Evolutionary conservation across 805 yeast genomes (phyloP).

Genomic region (Saccharomycopsis olivae): DNA sequence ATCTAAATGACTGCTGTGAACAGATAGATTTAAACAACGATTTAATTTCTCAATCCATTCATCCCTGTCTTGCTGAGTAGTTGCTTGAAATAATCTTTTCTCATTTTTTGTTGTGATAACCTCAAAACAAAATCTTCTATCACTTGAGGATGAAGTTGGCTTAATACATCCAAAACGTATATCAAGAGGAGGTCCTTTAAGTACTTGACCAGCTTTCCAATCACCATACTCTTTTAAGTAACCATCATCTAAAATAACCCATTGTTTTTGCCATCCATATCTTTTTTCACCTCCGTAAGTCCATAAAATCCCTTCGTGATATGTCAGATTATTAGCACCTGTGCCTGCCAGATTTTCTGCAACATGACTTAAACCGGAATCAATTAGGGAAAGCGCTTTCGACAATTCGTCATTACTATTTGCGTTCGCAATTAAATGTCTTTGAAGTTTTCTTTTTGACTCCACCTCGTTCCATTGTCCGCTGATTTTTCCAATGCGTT

Average conservation of each 20-base stretch:
- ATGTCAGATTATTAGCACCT: background rate
- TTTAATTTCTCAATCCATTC: constrained; percentile 59
- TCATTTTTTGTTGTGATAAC: constrained; percentile 57
- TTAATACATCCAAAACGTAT: constrained; percentile 52
- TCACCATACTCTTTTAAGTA: constrained; percentile 61
- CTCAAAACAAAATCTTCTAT: constrained; percentile 55
- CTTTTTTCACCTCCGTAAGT: constrained; percentile 50
- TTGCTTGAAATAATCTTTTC: constrained; percentile 67
- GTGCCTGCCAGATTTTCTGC: background rate
- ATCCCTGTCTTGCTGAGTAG: constrained; percentile 53
- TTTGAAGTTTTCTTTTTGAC: background rate
- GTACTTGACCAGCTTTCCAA: constrained; percentile 61
- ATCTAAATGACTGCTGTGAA: constrained; percentile 1
- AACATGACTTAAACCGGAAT: too few species aligned
- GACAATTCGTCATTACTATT: background rate
- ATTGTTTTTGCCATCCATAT: constrained; percentile 79
- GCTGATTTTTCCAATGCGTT: background rate
- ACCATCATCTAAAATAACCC: constrained; percentile 71
- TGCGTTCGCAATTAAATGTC: constrained; percentile 1
- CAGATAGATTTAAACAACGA: constrained; percentile 3
- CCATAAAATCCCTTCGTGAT: constrained; percentile 39
- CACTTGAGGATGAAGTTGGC: constrained; percentile 22
- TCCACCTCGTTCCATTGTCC: background rate
- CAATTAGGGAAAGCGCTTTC: background rate
- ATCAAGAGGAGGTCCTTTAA: constrained; percentile 59